Base-by-base conservation (phyloP, 75 land plant genomes). In the Pinus albicaulis region DNA sequence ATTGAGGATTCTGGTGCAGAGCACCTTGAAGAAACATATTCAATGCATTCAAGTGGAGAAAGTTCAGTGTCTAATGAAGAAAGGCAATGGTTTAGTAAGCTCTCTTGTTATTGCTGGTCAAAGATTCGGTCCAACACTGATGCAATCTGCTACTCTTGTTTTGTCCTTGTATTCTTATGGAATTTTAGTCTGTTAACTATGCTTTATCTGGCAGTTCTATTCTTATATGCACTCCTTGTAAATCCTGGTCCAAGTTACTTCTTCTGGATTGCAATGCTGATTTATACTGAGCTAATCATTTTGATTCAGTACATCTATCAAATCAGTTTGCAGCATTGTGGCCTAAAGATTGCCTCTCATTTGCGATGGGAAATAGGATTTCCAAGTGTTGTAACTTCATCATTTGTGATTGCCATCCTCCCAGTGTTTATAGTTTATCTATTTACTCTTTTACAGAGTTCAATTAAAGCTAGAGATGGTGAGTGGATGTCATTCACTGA, bases 341-440 rank as follows among this genome's bases (percentile, higher is more conserved):
- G 89, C 22, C 76, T 81, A 76, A 84, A 38, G 48, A 77, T 87
- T 19, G 63, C 76, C 25, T 79, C 75, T 61, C 64, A 13, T 65
- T 81, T 82, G 26, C 84, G 92, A 13, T 80, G 24, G 60, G 85
- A 84, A 75, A 72, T 93, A 52, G 99, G 99, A 0, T 93, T 98
- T 31, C 80, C 83, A 56, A 80, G 80, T 58, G 78, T 72, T 61
- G 89, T 85, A 72, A 84, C 44, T n/a, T 84, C 89, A 53, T 98
- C 96, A 13, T 98, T 98, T 88, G 99, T 98, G 59, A 73, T 82
- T 58, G 90, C 96, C 65, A 80, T 87, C 25, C 76, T 92, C 25
- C 99, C 99, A 74, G 90, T 98, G 12, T 98, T 98, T 75, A 61
- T 98, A 57, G 94, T 95, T 28, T 98, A 98, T 72, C 78, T 98